Conservation (phyloP, 139 green algal genomes). For the Chloropicon primus region DNA sequence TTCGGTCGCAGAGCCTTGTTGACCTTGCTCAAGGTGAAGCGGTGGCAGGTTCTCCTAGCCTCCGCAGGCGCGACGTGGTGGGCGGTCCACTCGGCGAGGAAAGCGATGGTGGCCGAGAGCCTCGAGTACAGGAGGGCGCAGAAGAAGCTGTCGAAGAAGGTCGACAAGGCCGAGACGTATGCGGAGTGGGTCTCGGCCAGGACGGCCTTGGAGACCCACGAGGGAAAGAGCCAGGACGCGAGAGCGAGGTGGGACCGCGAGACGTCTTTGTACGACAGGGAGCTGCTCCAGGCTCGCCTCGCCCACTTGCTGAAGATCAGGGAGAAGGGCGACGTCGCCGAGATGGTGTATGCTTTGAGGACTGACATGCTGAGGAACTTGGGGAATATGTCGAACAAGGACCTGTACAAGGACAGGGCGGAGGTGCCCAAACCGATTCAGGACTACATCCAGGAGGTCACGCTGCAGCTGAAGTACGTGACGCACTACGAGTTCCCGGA, state of each 20-base stretch:
- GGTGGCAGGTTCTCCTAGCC: not conserved
- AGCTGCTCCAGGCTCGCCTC: slow-evolving; percentile 52
- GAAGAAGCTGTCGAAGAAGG: not conserved
- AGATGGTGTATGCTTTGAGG: slow-evolving; percentile 79
- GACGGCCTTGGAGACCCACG: slow-evolving; percentile 38
- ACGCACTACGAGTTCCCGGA: slow-evolving; percentile 21
- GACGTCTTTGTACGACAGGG: slow-evolving; percentile 61
- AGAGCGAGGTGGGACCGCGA: slow-evolving; percentile 18
- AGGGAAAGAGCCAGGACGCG: slow-evolving; percentile 16
- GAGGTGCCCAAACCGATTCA: slow-evolving; percentile 56
- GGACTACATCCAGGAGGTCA: slow-evolving; percentile 87
- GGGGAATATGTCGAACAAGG: slow-evolving; percentile 74
- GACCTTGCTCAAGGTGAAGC: not conserved
- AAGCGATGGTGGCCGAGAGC: not conserved
- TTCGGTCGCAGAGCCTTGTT: not conserved
- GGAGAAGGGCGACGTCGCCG: slow-evolving; percentile 34
- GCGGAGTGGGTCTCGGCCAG: slow-evolving; percentile 47
- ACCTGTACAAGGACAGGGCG: slow-evolving; percentile 1
- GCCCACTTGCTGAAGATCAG: slow-evolving; percentile 32
- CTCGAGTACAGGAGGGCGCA: not conserved
- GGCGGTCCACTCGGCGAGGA: not conserved
- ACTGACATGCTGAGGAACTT: slow-evolving; percentile 90
- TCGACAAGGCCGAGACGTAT: slow-evolving; percentile 27
- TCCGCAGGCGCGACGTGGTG: not conserved
- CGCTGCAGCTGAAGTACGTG: slow-evolving; percentile 45